A percentile compares a stretch with the other conserved stretches of the same genome.
Conservation (phyloP, 495 filamentous ascomycete genomes). For the Coniosporium apollinis region DNA sequence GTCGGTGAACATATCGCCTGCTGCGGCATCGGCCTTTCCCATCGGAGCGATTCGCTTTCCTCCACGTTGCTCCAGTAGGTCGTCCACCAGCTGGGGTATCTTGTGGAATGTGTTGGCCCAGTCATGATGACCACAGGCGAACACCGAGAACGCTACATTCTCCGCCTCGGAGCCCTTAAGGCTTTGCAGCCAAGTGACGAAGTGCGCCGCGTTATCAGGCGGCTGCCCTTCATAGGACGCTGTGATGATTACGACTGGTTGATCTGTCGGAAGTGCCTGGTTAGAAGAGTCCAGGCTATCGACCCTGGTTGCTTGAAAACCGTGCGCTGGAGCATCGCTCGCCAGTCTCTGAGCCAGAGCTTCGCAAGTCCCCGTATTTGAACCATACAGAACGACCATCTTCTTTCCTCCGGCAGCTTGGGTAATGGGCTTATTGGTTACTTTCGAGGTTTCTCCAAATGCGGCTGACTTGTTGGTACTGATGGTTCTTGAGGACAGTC, state of each 20-base stretch:
- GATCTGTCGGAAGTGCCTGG: conserved; percentile 40
- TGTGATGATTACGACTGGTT: conserved; percentile 49
- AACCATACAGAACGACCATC: conserved; percentile 55
- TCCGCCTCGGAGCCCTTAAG: conserved; percentile 32
- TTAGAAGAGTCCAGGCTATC: conserved; percentile 44
- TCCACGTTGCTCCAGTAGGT: conserved; percentile 7
- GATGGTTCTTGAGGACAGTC: too few species aligned
- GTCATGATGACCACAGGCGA: conserved; percentile 44
- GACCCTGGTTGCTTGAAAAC: conserved; percentile 36
- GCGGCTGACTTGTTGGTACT: too few species aligned
- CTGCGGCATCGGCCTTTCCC: conserved; percentile 7
- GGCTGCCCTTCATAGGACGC: conserved; percentile 63
- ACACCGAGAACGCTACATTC: conserved; percentile 43
- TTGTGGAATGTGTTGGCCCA: conserved; percentile 59
- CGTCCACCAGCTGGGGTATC: conserved; percentile 48
- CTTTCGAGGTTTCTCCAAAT: too few species aligned
- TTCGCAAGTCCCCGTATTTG: conserved; percentile 63
- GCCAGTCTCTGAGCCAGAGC: conserved; percentile 46
- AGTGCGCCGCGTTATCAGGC: conserved; percentile 55
- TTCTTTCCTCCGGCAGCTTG: conserved; percentile 22
- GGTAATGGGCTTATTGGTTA: too few species aligned
- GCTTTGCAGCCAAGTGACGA: conserved; percentile 45
- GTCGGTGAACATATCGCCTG: conserved; percentile 10
- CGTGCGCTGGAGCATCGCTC: conserved; percentile 37
- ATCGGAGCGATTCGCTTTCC: conserved; percentile 5